Base-by-base conservation (phyloP, 345 rosid species). In the Citrus maxima region DNA sequence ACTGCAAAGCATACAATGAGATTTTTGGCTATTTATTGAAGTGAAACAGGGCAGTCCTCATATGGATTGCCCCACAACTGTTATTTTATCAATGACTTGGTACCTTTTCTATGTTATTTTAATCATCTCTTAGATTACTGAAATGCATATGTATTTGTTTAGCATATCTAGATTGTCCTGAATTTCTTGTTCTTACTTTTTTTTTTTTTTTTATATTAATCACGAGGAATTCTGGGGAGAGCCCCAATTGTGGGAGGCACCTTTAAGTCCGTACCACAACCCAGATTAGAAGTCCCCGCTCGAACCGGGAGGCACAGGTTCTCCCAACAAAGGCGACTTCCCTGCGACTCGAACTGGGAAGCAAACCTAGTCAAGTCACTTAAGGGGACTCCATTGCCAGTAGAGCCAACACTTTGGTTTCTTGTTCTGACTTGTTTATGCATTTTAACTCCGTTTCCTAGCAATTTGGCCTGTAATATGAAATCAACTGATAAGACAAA, bases 401-500 rank as follows among this genome's bases (percentile, higher is more conserved):
- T n/a, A n/a, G n/a, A n/a, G n/a, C n/a, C n/a, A n/a, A n/a, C n/a
- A n/a, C n/a, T n/a, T n/a, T n/a, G n/a, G n/a, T n/a, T n/a, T n/a
- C n/a, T n/a, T n/a, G n/a, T n/a, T n/a, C n/a, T n/a, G n/a, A n/a
- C n/a, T 30, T 8, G 14, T 58, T 40, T 6, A 42, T 64, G 22
- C 16, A 25, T 60, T 14, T 46, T 64, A 54, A 55, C 14, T 16
- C 22, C 40, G 42, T 40, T 79, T 73, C 37, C 67, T 35, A 64
- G 61, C n/a, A 27, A 63, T 66, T 79, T 74, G 81, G 54, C 56
- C 30, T 70, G 58, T 64, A 21, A 63, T 34, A 32, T 67, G 71
- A 51, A 77, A 76, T 67, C 12, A 38, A 49, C 63, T 82, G 87
- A 79, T 73, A 79, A 67, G 84, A 80, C 86, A 34, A 66, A 71